These are phyloP conservation scores for Striga hermonthica DNA, from an alignment of 305 asterid genomes.

Conservation along the genomic window DNA sequence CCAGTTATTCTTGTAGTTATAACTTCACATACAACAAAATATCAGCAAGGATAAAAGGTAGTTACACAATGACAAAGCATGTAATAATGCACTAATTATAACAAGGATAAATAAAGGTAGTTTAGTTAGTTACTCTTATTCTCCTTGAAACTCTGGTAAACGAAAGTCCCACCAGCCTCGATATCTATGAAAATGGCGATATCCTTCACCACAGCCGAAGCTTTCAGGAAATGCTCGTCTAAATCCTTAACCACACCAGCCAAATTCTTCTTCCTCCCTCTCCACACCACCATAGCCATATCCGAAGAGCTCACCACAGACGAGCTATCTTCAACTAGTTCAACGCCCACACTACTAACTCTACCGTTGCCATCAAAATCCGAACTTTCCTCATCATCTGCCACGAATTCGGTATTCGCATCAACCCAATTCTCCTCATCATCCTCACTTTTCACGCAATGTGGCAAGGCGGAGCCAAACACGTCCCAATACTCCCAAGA, in stretches of 20 bases:
- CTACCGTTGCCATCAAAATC: conserved; percentile 28
- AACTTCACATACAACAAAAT: no score
- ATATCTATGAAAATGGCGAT: conserved; percentile 64
- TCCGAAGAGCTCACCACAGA: conserved; percentile 58
- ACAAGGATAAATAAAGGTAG: conserved; percentile 29
- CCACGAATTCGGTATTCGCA: conserved; percentile 53
- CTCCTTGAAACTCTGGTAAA: conserved; percentile 46
- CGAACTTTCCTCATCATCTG: conserved; percentile 41
- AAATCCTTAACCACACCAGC: conserved; percentile 53
- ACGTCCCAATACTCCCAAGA: conserved; percentile 73
- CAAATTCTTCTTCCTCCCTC: conserved; percentile 47
- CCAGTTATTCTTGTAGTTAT: no score
- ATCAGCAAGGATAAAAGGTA: no score
- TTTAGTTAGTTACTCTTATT: conserved; percentile 59
- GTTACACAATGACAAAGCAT: no score
- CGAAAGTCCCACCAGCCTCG: conserved; percentile 48
- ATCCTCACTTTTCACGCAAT: conserved; percentile 33
- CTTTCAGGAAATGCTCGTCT: conserved; percentile 72
- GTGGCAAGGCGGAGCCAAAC: conserved; percentile 47
- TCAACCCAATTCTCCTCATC: conserved; percentile 78
- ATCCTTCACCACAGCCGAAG: conserved; percentile 64
- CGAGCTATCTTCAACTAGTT: conserved; percentile 46
- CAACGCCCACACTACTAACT: conserved; percentile 30
- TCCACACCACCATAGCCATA: conserved; percentile 66
- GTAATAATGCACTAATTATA: conserved; percentile 6